Evolutionary conservation across 1,139 yeast species (phyloP).

Genomic region (Chernovozyma sophiae-reginae): DNA sequence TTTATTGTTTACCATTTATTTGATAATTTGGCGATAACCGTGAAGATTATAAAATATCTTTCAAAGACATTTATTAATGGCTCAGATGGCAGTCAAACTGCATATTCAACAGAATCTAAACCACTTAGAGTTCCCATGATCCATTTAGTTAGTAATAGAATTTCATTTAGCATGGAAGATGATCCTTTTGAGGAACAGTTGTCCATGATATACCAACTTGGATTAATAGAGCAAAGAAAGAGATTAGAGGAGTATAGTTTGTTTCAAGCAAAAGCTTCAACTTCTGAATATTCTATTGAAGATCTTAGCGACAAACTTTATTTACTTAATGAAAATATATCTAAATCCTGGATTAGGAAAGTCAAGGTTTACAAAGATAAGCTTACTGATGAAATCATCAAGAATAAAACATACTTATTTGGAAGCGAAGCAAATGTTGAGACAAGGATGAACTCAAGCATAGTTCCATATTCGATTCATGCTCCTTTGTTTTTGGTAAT

Average conservation of each 20-base stretch:
- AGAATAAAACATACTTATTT: slow-evolving; percentile 49
- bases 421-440: slow-evolving; percentile 44
- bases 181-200: slow-evolving; percentile 85
- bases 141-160: slow-evolving; percentile 41
- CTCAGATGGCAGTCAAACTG: slow-evolving; percentile 13
- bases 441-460: slow-evolving; percentile 42
- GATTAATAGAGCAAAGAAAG: slow-evolving; percentile 63
- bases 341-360: slow-evolving; percentile 46
- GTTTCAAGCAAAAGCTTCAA: slow-evolving; percentile 37
- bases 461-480: slow-evolving; percentile 53
- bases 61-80: slow-evolving; percentile 38
- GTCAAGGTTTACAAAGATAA: slow-evolving; percentile 42
- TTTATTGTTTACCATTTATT: slow-evolving; percentile 58
- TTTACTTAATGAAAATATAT: slow-evolving; percentile 16
- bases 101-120: slow-evolving; percentile 33
- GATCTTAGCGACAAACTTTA: slow-evolving; percentile 10
- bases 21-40: slow-evolving; percentile 54
- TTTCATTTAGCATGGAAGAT: slow-evolving; percentile 60
- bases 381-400: slow-evolving; percentile 43
- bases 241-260: slow-evolving; percentile 55
- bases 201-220: slow-evolving; percentile 72
- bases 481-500: slow-evolving; percentile 65
- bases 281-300: slow-evolving; percentile 7
- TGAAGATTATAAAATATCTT: slow-evolving; percentile 55
- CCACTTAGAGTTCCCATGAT: slow-evolving; percentile 53